A percentile compares a stretch with the other conserved stretches of the same genome.
phyloP scores from a whole-genome alignment of 805 yeast genomes.

The Zygosaccharomyces siamensis region DNA sequence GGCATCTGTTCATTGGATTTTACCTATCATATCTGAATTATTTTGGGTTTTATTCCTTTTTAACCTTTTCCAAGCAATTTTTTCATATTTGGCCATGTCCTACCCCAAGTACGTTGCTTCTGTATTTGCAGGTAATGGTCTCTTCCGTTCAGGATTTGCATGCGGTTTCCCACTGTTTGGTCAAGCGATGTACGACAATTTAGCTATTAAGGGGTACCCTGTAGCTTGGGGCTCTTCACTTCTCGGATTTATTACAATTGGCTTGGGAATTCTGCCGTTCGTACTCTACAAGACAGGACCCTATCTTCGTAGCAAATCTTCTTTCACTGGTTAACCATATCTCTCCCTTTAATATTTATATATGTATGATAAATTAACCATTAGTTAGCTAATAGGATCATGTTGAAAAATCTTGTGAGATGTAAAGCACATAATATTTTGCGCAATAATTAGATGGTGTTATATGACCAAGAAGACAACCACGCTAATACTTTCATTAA shows the following conservation, averaged over 20 bases:
- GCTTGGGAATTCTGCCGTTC: conserved; percentile 45
- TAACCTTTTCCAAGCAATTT: conserved; percentile 47
- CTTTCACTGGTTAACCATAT: conserved; percentile 30
- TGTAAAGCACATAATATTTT: too few relatives aligned
- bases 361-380: not conserved
- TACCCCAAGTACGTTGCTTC: conserved; percentile 51
- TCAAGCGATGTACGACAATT: conserved; percentile 49
- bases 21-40: conserved; percentile 42
- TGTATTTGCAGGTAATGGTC: conserved; percentile 53
- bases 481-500: too few relatives aligned
- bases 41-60: conserved; percentile 40
- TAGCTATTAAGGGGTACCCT: conserved; percentile 47
- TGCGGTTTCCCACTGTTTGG: conserved; percentile 65
- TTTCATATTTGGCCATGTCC: conserved; percentile 46
- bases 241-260: conserved; percentile 43
- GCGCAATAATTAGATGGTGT: too few relatives aligned
- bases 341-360: not conserved
- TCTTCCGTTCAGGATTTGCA: conserved; percentile 49
- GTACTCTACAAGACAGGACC: conserved; percentile 43
- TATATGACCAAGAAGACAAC: too few relatives aligned
- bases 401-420: too few relatives aligned
- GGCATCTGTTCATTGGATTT: conserved; percentile 46
- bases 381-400: not conserved
- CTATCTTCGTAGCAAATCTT: conserved; percentile 41
- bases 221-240: conserved; percentile 57